Conservation (phyloP, 2,329 filamentous ascomycete species). For the Hypoxylon sp. region DNA sequence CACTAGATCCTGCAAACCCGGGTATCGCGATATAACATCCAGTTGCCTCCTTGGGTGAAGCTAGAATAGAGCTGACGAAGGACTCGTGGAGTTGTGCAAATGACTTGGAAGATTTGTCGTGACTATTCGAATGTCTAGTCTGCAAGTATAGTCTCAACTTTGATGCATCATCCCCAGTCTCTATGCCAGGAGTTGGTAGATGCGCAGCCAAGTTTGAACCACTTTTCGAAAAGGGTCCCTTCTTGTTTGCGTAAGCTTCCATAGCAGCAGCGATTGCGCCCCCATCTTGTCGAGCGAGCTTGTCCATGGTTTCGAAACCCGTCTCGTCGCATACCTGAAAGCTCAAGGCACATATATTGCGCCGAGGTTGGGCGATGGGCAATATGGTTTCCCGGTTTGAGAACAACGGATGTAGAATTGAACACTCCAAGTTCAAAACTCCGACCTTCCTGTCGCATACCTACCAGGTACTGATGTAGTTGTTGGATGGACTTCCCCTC, state of each 20-base stretch:
- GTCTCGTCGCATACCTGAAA: not conserved
- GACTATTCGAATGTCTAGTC: too few species aligned
- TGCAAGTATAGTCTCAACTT: too few species aligned
- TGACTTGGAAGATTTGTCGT: too few species aligned
- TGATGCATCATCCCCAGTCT: too few species aligned
- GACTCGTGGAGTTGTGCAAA: conserved; percentile 5
- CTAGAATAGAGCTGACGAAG: conserved; percentile 11
- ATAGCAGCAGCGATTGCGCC: not conserved
- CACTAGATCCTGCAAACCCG: not conserved
- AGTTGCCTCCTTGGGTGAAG: conserved; percentile 2
- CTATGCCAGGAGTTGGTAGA: too few species aligned
- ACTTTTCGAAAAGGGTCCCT: not conserved
- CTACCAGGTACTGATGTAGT: too few species aligned
- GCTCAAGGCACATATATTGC: not conserved
- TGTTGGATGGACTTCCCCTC: too few species aligned
- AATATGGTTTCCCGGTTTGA: too few species aligned
- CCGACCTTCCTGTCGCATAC: too few species aligned
- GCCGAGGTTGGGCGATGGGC: too few species aligned
- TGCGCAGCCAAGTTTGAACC: not conserved
- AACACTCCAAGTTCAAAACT: too few species aligned
- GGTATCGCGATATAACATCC: conserved; percentile 5
- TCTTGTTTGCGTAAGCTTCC: not conserved
- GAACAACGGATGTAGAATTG: too few species aligned
- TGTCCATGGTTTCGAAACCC: not conserved
- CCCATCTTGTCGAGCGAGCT: not conserved